These are phyloP conservation scores for Leccinum barrowsii DNA, from an alignment of 768 basidiomycete species.

Conservation along the genomic window DNA sequence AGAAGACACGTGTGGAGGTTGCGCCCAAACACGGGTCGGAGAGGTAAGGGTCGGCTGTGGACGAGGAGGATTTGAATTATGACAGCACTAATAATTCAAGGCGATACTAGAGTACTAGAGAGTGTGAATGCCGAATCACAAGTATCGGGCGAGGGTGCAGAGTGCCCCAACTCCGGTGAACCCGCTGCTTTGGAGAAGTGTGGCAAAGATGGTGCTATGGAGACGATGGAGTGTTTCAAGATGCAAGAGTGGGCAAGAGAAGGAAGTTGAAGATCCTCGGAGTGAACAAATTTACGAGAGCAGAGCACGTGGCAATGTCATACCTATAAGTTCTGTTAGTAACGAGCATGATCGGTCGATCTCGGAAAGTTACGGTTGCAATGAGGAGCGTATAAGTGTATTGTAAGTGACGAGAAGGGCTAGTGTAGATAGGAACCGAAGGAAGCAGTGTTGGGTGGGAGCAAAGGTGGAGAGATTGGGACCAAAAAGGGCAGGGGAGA, in stretches of 20 bases:
- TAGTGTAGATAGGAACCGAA: background rate
- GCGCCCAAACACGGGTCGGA: slow-evolving; percentile 1
- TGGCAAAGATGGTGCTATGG: background rate
- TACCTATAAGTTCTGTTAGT: background rate
- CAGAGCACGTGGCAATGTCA: background rate
- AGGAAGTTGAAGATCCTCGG: background rate
- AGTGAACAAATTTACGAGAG: background rate
- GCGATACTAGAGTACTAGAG: background rate
- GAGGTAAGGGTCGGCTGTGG: slow-evolving; percentile 2
- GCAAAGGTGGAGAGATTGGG: background rate
- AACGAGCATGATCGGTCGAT: slow-evolving; percentile 2
- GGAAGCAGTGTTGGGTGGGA: background rate
- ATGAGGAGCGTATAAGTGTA: background rate
- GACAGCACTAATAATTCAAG: background rate
- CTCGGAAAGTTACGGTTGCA: slow-evolving; percentile 4
- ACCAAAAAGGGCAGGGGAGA: background rate
- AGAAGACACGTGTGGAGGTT: slow-evolving; percentile 8
- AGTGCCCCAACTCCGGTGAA: background rate
- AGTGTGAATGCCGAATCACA: background rate
- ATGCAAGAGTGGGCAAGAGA: background rate
- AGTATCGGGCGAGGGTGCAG: background rate
- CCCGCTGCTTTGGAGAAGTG: background rate
- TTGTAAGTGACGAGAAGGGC: background rate
- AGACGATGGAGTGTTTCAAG: background rate
- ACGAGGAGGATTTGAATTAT: background rate